Conservation (phyloP, 805 yeast genomes). For the Middelhovenomyces tepae region DNA sequence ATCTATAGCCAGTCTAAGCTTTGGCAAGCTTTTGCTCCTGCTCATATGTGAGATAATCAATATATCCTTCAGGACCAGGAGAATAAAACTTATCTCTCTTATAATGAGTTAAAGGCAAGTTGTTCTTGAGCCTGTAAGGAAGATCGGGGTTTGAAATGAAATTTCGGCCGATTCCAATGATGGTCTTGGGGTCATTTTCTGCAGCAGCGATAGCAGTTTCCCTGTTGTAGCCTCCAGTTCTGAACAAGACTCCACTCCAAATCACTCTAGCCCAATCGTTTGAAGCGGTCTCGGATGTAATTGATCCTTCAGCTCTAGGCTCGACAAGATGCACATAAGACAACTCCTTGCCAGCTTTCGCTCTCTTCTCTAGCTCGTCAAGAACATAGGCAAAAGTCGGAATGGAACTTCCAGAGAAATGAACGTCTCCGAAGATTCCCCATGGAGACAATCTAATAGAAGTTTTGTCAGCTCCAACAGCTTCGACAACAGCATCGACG, state of each 20-base stretch:
- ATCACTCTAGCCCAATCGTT: slow-evolving; percentile 34
- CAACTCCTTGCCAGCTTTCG: slow-evolving; percentile 24
- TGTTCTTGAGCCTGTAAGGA: slow-evolving; percentile 34
- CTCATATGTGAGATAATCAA: slow-evolving; percentile 31
- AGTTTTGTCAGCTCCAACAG: slow-evolving; percentile 30
- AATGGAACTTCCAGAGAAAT: slow-evolving; percentile 23
- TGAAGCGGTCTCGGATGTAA: too few relatives aligned
- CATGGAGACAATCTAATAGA: slow-evolving; percentile 35
- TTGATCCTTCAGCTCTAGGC: too few relatives aligned
- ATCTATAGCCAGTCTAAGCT: too few relatives aligned
- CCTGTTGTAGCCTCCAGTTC: slow-evolving; percentile 30
- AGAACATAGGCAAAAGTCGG: slow-evolving; percentile 33
- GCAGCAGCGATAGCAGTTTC: slow-evolving; percentile 10
- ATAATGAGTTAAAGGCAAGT: slow-evolving; percentile 34
- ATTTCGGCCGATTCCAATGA: slow-evolving; percentile 39
- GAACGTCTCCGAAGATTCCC: slow-evolving; percentile 23
- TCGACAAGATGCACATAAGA: slow-evolving; percentile 31
- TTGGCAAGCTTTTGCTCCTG: slow-evolving; percentile 1
- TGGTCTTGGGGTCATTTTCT: slow-evolving; percentile 16
- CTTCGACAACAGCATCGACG: slow-evolving; percentile 32
- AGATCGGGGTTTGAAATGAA: slow-evolving; percentile 52
- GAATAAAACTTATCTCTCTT: slow-evolving; percentile 43
- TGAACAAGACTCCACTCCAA: slow-evolving; percentile 38
- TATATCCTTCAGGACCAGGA: slow-evolving; percentile 33
- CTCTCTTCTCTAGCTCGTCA: slow-evolving; percentile 34